Base-by-base conservation (phyloP, 179 eudicot genomes). In the Spinacia oleracea region DNA sequence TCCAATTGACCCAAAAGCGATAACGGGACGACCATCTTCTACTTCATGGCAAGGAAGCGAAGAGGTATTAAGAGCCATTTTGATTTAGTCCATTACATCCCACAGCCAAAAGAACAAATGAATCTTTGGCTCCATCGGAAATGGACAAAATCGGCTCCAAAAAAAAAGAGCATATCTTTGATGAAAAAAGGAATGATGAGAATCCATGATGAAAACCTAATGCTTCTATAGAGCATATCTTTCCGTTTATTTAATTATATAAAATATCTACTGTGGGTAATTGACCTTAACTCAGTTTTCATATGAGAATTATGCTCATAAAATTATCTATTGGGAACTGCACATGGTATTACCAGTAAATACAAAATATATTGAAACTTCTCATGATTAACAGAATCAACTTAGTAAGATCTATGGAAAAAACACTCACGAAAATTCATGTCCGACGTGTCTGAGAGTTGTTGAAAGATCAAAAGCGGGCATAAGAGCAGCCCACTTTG, bases 381-480 rank as follows among this genome's bases (percentile, higher is more conserved):
- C 21, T 29, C 34, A 45, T 32, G 35, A 45, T 62, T 23, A 27
- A 69, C 20, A 40, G 12, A 29, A 66, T 27, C 23, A 14, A 29
- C 48, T 70, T 51, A 38, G 9, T 45, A 15, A 38, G 9, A 68
- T 38, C 12, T 29, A 55, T 18, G 59, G 29, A 74, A 79, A 75
- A 70, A 81, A 73, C 50, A 6, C 95, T 71, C 89, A 95, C 98
- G 97, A 91, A 74, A 81, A 85, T 27, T 81, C 35, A 75, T 63
- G 84, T 71, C 95, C 91, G 65, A 74, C 79, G 74, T 83, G 87
- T 73, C 90, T 89, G 51, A 95, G 93, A 81, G 97, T 96, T 29
- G 78, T 74, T 45, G 83, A 72, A 72, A 93, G 88, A 86, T 91
- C 89, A 82, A 87, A 86, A 76, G 29, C 81, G 46, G 94, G 96